Percentiles rank a stretch among this genome's conserved stretches.
These are phyloP conservation scores for Canna indica DNA, from an alignment of 176 grass and related monocot species.

Conservation along the genomic window DNA sequence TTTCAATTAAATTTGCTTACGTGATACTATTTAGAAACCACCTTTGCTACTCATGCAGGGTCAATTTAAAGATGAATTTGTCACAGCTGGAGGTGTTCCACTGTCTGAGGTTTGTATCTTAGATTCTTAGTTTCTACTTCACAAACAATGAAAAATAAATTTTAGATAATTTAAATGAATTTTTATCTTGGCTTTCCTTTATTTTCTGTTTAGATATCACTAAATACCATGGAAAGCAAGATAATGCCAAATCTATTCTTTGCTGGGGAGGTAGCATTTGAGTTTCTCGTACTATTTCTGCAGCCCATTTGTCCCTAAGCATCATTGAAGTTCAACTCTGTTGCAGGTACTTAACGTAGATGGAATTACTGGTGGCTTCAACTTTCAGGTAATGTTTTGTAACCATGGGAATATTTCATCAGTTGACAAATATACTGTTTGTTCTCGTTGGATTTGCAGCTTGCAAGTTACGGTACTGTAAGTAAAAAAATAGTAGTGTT, in stretches of 20 bases:
- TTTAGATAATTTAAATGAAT: constrained; percentile 4
- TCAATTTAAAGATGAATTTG: constrained; percentile 99
- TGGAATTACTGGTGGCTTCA: constrained; percentile 85
- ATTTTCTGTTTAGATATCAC: constrained; percentile 42
- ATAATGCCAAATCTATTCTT: constrained; percentile 72
- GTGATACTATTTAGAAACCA: constrained; percentile 1
- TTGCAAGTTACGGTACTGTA: background rate
- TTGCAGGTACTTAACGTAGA: constrained; percentile 72
- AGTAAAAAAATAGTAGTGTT: too few species aligned
- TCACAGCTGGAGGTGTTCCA: constrained; percentile 80
- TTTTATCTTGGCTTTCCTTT: background rate
- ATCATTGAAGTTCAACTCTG: constrained; percentile 18
- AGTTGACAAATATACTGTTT: background rate
- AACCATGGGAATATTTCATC: background rate
- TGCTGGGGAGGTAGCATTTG: constrained; percentile 76
- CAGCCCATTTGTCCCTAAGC: constrained; percentile 11
- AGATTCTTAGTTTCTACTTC: constrained; percentile 4
- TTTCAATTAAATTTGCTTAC: background rate
- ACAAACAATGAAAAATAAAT: background rate
- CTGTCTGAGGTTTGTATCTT: constrained; percentile 64
- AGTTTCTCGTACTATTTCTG: background rate
- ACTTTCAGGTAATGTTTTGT: constrained; percentile 57
- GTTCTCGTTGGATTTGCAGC: background rate
- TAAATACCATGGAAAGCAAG: constrained; percentile 89
- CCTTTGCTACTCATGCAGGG: constrained; percentile 37